Conservation (phyloP, 768 basidiomycete genomes). For the Leccinum obscurum region DNA sequence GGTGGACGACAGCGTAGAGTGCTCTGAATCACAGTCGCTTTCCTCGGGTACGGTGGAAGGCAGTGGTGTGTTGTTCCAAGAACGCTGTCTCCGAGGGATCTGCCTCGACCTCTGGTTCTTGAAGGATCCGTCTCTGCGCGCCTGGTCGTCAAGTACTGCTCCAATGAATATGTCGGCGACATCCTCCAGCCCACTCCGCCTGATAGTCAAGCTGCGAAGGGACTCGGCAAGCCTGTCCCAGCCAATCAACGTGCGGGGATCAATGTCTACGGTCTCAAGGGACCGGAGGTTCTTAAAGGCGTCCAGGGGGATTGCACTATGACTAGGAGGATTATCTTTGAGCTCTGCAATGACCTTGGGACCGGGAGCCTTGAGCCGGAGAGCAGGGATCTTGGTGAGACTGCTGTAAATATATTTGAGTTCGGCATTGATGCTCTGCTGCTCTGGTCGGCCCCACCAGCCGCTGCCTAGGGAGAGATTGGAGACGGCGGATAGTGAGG, state of each 20-base stretch:
- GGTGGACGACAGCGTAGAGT: constrained; percentile 28
- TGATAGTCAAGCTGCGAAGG: constrained; percentile 72
- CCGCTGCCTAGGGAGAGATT: constrained; percentile 67
- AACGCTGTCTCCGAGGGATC: constrained; percentile 45
- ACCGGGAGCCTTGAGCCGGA: constrained; percentile 64
- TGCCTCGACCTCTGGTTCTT: constrained; percentile 47
- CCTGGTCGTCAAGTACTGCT: constrained; percentile 74
- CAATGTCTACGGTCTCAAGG: constrained; percentile 75
- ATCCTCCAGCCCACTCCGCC: constrained; percentile 80
- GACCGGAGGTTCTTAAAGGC: constrained; percentile 82
- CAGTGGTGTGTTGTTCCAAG: constrained; percentile 50
- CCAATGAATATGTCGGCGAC: constrained; percentile 74
- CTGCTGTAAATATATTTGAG: constrained; percentile 87
- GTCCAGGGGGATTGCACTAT: constrained; percentile 78
- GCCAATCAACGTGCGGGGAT: constrained; percentile 78
- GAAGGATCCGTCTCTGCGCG: constrained; percentile 56
- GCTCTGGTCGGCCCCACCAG: constrained; percentile 70
- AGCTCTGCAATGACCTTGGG: constrained; percentile 69
- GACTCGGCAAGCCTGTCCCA: constrained; percentile 79
- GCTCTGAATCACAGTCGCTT: constrained; percentile 9
- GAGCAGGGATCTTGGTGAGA: constrained; percentile 87
- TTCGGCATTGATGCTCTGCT: constrained; percentile 63
- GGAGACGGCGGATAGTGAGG: constrained; percentile 76
- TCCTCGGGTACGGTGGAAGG: constrained; percentile 59
- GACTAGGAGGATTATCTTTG: constrained; percentile 62